Evolutionary conservation across 1,284 basidiomycete species (phyloP).

Genomic region (Malassezia obtusa): DNA sequence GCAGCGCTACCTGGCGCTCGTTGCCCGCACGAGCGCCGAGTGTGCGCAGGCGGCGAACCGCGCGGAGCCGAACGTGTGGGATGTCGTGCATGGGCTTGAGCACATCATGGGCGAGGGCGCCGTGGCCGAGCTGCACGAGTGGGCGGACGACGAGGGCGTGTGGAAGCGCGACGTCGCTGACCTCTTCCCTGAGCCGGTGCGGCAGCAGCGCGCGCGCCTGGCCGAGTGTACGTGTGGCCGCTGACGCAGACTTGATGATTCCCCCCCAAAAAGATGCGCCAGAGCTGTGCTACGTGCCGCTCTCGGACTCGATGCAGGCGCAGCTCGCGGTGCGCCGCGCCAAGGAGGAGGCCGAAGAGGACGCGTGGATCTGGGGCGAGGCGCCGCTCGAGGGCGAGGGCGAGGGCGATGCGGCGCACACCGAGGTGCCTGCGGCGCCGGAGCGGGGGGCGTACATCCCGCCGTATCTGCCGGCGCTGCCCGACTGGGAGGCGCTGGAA

Average conservation of each 20-base stretch:
- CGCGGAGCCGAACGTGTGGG: constrained; percentile 18
- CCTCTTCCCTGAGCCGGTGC: neutral
- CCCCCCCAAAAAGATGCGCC: neutral
- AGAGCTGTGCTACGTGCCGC: neutral
- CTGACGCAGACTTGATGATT: neutral
- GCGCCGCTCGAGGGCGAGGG: neutral
- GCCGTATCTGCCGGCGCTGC: constrained; percentile 3
- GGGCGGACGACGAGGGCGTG: constrained; percentile 29
- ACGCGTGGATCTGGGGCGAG: neutral
- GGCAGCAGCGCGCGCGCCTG: constrained; percentile 1
- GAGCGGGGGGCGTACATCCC: constrained; percentile 6
- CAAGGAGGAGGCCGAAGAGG: neutral
- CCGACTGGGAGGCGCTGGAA: neutral
- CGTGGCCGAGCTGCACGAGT: constrained; percentile 25
- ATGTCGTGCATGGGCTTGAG: constrained; percentile 26
- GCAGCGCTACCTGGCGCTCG: constrained; percentile 29
- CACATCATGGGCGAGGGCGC: constrained; percentile 23
- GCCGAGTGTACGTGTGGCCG: neutral
- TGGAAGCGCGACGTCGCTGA: constrained; percentile 6
- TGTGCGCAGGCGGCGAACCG: constrained; percentile 26
- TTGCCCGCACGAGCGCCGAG: constrained; percentile 16
- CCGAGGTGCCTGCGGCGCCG: neutral
- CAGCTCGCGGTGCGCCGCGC: constrained; percentile 3
- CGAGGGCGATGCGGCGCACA: neutral
- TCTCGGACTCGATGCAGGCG: neutral